phyloP scores from a whole-genome alignment of 352 stramenopile species.

The Globisporangium nunn region DNA sequence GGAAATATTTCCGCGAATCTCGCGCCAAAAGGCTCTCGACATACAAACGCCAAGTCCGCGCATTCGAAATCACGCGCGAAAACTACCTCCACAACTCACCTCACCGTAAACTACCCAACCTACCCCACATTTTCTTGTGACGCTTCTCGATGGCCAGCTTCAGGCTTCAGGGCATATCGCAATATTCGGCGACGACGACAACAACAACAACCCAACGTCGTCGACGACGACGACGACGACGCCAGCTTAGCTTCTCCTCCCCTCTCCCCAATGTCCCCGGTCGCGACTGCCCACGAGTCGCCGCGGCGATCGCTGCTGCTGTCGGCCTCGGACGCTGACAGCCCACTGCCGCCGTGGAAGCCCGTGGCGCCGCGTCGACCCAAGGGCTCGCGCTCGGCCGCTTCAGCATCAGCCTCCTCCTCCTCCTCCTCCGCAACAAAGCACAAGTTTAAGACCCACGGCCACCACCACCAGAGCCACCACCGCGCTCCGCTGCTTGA shows the following conservation, averaged over 20 bases:
- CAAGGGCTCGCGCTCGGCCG: not conserved
- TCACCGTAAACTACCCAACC: not conserved
- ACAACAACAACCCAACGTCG: not conserved
- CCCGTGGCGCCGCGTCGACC: conserved; percentile 1
- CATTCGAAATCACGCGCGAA: no score
- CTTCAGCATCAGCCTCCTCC: not conserved
- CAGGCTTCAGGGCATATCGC: no score
- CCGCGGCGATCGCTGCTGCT: not conserved
- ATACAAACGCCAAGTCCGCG: not conserved
- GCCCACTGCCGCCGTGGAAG: not conserved
- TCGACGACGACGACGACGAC: no score
- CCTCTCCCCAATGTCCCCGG: not conserved
- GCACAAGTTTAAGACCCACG: conserved; percentile 34
- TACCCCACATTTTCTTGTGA: not conserved
- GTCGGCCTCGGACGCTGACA: not conserved
- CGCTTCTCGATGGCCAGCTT: no score
- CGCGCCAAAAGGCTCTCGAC: not conserved
- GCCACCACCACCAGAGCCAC: conserved; percentile 17
- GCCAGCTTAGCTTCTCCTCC: not conserved
- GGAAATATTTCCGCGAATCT: not conserved
- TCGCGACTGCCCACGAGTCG: not conserved
- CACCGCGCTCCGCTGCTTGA: conserved; percentile 19
- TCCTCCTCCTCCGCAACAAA: no score
- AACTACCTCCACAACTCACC: no score
- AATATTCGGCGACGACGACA: no score